Percentiles rank a stretch among this genome's conserved stretches.
These are phyloP conservation scores for Yamadazyma pseudoaaseri DNA, from an alignment of 1,139 yeast species.

Conservation along the genomic window DNA sequence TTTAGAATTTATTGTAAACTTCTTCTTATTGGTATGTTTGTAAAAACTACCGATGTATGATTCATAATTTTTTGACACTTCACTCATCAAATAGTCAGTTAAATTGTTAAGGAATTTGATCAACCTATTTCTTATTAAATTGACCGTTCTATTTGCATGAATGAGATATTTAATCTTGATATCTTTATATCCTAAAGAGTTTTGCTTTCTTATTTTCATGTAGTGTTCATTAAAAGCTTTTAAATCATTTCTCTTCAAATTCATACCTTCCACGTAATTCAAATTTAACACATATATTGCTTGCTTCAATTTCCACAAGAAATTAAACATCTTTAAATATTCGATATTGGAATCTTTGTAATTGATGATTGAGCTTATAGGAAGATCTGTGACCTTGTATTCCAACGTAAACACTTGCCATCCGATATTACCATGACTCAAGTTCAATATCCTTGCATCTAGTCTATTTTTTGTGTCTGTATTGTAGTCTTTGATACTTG, in stretches of 20 bases:
- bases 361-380: slow-evolving; percentile 43
- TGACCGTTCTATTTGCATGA: slow-evolving; percentile 37
- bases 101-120: slow-evolving; percentile 44
- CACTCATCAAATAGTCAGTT: slow-evolving; percentile 43
- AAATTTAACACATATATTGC: slow-evolving; percentile 51
- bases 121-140: slow-evolving; percentile 46
- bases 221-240: slow-evolving; percentile 18
- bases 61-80: slow-evolving; percentile 45
- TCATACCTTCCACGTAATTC: slow-evolving; percentile 33
- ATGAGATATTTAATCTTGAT: slow-evolving; percentile 26
- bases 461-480: slow-evolving; percentile 37
- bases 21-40: slow-evolving; percentile 15
- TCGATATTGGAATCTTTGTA: slow-evolving; percentile 45
- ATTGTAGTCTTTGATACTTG: slow-evolving; percentile 53
- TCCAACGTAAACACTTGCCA: slow-evolving; percentile 96
- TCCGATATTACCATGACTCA: slow-evolving; percentile 61
- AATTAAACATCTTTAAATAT: slow-evolving; percentile 80
- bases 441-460: slow-evolving; percentile 79
- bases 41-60: slow-evolving; percentile 16
- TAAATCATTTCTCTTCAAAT: slow-evolving; percentile 36
- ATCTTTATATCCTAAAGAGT: slow-evolving; percentile 18
- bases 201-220: slow-evolving; percentile 6
- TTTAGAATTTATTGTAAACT: slow-evolving; percentile 11
- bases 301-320: slow-evolving; percentile 76
- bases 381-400: slow-evolving; percentile 62